Base-by-base conservation (phyloP, 768 basidiomycete genomes). In the Boletus huronensis region DNA sequence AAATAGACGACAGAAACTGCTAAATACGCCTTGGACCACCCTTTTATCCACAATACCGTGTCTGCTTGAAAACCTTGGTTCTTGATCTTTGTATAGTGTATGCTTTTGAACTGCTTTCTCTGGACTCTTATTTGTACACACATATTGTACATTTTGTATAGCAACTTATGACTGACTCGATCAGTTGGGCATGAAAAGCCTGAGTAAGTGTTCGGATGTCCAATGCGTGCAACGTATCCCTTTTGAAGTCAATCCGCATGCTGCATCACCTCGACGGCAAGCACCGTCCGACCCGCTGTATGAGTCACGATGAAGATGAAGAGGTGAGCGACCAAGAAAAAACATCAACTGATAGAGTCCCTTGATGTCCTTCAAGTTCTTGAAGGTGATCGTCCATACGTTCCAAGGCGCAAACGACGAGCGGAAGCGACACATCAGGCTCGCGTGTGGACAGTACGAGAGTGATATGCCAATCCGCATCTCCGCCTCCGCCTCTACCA, bases 371-470 rank as follows among this genome's bases (percentile, higher is more conserved):
- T 35, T n/a, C n/a, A n/a, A n/a, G n/a, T n/a, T 53, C 45, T 14
- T 26, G 41, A 21, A n/a, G 17, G 9, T 3, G 39, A 28, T 55
- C 34, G n/a, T 21, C 47, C 1, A 31, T 36, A 34, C 19, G 13
- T 39, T 49, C 45, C 39, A 56, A 43, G 6, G 60, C 47, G 6
- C 57, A 55, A 32, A 32, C 5, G 23, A 68, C 16, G 28, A 85
- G 75, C 0, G 74, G 70, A 2, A 83, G 56, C 5, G 82, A 57
- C 4, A 83, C 72, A 1, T 78, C 71, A 0, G 82, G 82, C 60
- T 85, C 83, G 34, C 78, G 74, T 0, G 81, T 81, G 0, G 84
- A 77, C 2, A 85, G 58, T 0, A 79, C 59, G 21, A 85, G 70
- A 0, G 68, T 61, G 36, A 86, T 74, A 53, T 82, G 74, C n/a